Base-by-base conservation (phyloP, 805 yeast genomes). In the Hanseniaspora hatyaiensis region DNA sequence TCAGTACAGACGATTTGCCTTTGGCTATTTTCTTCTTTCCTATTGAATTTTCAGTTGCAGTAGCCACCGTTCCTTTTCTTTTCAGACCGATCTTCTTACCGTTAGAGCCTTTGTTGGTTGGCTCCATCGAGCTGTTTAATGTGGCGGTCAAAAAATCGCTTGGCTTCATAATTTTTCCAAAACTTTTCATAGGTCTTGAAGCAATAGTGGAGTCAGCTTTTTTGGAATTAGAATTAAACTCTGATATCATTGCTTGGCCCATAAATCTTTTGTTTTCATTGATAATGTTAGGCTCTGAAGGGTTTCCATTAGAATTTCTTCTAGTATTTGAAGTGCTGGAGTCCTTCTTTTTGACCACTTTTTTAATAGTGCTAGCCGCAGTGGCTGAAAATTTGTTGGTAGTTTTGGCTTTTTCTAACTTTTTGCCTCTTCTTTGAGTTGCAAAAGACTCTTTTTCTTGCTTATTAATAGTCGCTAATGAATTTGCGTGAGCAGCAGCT, bases 401-500 rank as follows among this genome's bases (percentile, higher is more conserved):
- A 11, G 19, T 32, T 16, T 23, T 26, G 3, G 40, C 20, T 9
- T 37, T 45, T 31, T 45, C 49, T n/a, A 45, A 18, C 13, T 45
- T 45, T 28, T 45, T 45, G 19, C 49, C 49, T 31, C 49, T 45
- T 37, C 49, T 45, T 23, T 45, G 40, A 23, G 49, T 45, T 4
- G 49, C 49, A 26, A 23, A 26, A 23, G 49, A 37, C 31, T 45
- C 49, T 19, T 45, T 45, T 30, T 36, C 40, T 18, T 45, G 49
- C 13, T 45, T 45, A 19, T 45, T 45, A 26, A 45, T 45, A 2
- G 49, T 45, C 11, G 49, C 49, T n/a, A 45, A 24, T 12, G 49
- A 45, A 12, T 29, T 45, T 1, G 49, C 49, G 37, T 45, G 49
- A 16, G 49, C 49, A 37, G 49, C 49, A 31, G 49, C 49, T 38